phyloP scores from a whole-genome alignment of 176 grass and related monocot genomes.

The Chloris gayana region DNA sequence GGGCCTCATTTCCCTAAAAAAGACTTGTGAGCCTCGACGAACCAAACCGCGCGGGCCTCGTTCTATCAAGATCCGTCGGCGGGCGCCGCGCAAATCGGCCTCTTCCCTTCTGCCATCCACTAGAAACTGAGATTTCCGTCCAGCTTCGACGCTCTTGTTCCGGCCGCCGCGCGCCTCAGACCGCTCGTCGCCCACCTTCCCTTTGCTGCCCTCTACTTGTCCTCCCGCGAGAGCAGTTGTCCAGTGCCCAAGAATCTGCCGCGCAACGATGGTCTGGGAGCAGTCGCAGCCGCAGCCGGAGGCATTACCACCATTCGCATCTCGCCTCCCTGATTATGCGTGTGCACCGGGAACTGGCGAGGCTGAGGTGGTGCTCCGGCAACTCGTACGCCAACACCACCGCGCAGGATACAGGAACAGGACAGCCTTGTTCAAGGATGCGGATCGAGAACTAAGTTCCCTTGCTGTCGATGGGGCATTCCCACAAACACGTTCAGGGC shows the following conservation, averaged over 20 bases:
- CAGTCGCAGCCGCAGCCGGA: not conserved
- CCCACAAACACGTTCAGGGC: constrained; percentile 9
- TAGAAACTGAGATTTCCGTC: no score
- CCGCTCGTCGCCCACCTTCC: no score
- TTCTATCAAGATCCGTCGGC: not conserved
- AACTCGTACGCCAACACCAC: not conserved
- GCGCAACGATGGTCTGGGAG: no score
- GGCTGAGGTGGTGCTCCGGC: constrained; percentile 4
- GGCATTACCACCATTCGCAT: not conserved
- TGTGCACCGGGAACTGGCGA: not conserved
- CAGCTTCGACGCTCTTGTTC: not conserved
- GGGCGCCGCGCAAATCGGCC: not conserved
- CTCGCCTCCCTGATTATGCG: not conserved
- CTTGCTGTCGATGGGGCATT: constrained; percentile 27
- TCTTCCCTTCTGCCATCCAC: no score
- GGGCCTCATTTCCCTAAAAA: no score
- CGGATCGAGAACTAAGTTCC: not conserved
- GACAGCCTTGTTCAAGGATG: not conserved
- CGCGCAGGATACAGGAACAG: no score
- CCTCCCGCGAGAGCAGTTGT: not conserved
- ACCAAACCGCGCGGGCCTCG: not conserved
- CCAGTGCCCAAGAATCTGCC: not conserved
- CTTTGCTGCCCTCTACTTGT: constrained; percentile 7
- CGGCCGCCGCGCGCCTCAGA: not conserved
- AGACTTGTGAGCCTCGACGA: not conserved